These are phyloP conservation scores for sorghum (Sorghum bicolor) DNA, from an alignment of 176 grass and related monocot species.

Conservation along the genomic window Sorghum_bicolor_NCBIv3 NC_012879.2:60861001-60861500, in stretches of 20 bases:
- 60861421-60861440: slow-evolving; percentile 36
- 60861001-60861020: slow-evolving; percentile 37
- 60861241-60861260: slow-evolving; percentile 68
- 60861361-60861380: slow-evolving; percentile 37
- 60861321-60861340: slow-evolving; percentile 86
- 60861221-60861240: slow-evolving; percentile 52
- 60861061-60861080: slow-evolving; percentile 39
- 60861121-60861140: slow-evolving; percentile 55
- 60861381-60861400: slow-evolving; percentile 55
- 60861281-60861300: slow-evolving; percentile 43
- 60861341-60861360: slow-evolving; percentile 16
- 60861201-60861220: slow-evolving; percentile 66
- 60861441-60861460: slow-evolving; percentile 7
- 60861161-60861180: slow-evolving; percentile 57
- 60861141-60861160: slow-evolving; percentile 67
- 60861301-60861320: slow-evolving; percentile 80
- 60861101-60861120: slow-evolving; percentile 61
- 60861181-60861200: slow-evolving; percentile 67
- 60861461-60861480: background rate
- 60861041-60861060: slow-evolving; percentile 53
- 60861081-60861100: slow-evolving; percentile 80
- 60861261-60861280: slow-evolving; percentile 61
- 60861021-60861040: slow-evolving; percentile 78
- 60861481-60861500: slow-evolving; percentile 43
- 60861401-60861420: slow-evolving; percentile 50